Evolutionary conservation across 176 grass and related monocot species (phyloP), one percentile per base, ranked within the genome.

Genomic region (Musa itinerans): DNA sequence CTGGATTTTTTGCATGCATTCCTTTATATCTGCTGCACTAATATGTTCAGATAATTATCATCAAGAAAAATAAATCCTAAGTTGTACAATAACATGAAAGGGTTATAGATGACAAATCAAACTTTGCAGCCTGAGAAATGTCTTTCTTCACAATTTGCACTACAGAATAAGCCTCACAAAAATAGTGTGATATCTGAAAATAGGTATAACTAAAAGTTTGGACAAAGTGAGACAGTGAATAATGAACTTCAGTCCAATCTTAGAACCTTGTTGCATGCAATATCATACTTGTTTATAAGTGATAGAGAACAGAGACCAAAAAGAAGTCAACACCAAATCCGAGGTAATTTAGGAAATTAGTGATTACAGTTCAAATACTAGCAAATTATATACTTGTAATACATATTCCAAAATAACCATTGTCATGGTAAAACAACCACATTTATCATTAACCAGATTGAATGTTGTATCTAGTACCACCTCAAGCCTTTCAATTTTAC

Each of bases 1-100:
- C 21, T 85, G 82, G 15, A 83, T 78, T 87, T 86, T 98, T 65
- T 87, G 81, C 56, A 93, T 87, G 76, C 88, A 91, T 83, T 89
- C 88, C 83, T 85, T 86, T 81, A 97, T 63, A 57, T 89, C 89
- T 50, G 24, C 75, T 72, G 76, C 78, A 82, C 90, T 98, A 84
- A 50, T 70, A 50, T 70, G 43, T 20, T 16, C 50, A 69, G 15
- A 52, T 50, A 34, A 51, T 51, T 13, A 70, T 4, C 55, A 57
- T 19, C 67, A 69, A 21, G 68, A 70, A 50, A 70, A 70, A 70
- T 34, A n/a, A 11, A n/a, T 50, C 43, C 10, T 25, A 2, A n/a
- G n/a, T 10, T 9, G 48, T 70, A 70, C 16, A 20, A 70, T 11
- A 50, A 70, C 34, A 5, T 43, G 34, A 20, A 3, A 70, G 1